These are phyloP conservation scores for Cutaneotrichosporon sp. DNA, from an alignment of 1,284 basidiomycete genomes.

Conservation along the genomic window DNA sequence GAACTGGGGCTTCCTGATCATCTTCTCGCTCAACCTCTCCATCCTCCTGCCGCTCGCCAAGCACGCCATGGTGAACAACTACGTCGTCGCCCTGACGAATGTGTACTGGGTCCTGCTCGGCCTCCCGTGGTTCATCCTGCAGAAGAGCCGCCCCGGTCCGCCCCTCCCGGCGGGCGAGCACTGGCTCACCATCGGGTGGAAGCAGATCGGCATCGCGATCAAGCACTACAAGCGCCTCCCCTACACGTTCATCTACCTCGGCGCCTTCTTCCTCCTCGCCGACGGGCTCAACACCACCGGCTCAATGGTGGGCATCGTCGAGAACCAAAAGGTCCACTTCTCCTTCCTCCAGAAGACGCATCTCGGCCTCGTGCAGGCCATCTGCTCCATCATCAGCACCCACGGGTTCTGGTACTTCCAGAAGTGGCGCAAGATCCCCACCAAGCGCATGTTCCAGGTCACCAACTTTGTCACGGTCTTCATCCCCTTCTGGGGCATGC, in stretches of 20 bases:
- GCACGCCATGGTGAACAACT: conserved; percentile 67
- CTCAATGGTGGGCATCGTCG: conserved; percentile 46
- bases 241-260: conserved; percentile 72
- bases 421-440: conserved; percentile 65
- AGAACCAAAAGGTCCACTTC: conserved; percentile 73
- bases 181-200: conserved; percentile 77
- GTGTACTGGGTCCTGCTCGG: conserved; percentile 73
- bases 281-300: conserved; percentile 35
- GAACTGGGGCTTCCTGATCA: conserved; percentile 66
- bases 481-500: conserved; percentile 82
- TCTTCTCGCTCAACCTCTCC: conserved; percentile 67
- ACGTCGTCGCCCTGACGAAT: conserved; percentile 56
- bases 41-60: conserved; percentile 67
- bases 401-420: conserved; percentile 80
- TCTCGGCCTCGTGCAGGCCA: conserved; percentile 69
- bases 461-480: conserved; percentile 74
- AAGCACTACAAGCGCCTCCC: conserved; percentile 62
- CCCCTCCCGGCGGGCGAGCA: conserved; percentile 68
- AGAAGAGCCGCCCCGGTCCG: conserved; percentile 72
- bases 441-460: conserved; percentile 60
- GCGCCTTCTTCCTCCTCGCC: conserved; percentile 71
- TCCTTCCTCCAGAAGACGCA: conserved; percentile 75
- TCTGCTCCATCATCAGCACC: conserved; percentile 62
- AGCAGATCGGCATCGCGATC: conserved; percentile 72
- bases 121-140: conserved; percentile 81